phyloP scores from a whole-genome alignment of 495 filamentous ascomycete genomes.

The Penicillium tannophilum region DNA sequence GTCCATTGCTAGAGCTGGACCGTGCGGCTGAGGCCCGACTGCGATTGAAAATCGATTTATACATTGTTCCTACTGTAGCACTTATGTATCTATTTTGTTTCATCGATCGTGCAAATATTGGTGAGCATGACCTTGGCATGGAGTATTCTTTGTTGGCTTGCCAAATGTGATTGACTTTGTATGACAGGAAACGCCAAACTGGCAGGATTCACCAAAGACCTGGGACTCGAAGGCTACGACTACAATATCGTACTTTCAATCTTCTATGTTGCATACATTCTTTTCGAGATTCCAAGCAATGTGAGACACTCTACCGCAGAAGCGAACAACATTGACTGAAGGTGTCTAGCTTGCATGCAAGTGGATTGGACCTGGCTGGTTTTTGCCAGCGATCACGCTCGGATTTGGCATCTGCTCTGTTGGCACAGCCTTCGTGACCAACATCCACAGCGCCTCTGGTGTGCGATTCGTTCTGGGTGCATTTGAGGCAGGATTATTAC shows the following conservation, averaged over 20 bases:
- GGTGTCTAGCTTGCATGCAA: conserved; percentile 37
- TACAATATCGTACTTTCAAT: conserved; percentile 69
- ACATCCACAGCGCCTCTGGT: conserved; percentile 40
- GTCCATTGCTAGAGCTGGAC: conserved; percentile 60
- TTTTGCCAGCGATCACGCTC: conserved; percentile 47
- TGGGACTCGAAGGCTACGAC: conserved; percentile 56
- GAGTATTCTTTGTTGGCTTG: not conserved
- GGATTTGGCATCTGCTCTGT: conserved; percentile 52
- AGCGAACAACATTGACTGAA: not conserved
- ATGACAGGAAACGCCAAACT: conserved; percentile 37
- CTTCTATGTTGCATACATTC: conserved; percentile 73
- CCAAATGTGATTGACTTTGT: not conserved
- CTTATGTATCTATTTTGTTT: conserved; percentile 56
- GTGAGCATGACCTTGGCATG: conserved; percentile 27
- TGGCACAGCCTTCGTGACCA: conserved; percentile 51
- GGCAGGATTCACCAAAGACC: conserved; percentile 46
- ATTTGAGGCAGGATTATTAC: conserved; percentile 71
- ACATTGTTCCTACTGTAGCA: conserved; percentile 48
- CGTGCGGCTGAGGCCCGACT: conserved; percentile 56
- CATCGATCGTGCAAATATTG: conserved; percentile 64
- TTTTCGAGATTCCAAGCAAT: conserved; percentile 83
- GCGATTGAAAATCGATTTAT: conserved; percentile 49
- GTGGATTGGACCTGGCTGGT: conserved; percentile 53
- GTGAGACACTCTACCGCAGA: conserved; percentile 23
- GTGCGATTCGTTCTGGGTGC: conserved; percentile 61